A percentile compares a stretch with the other conserved stretches of the same genome.
phyloP scores from a whole-genome alignment of 306 rosid species.

The Prunus mongolica region DNA sequence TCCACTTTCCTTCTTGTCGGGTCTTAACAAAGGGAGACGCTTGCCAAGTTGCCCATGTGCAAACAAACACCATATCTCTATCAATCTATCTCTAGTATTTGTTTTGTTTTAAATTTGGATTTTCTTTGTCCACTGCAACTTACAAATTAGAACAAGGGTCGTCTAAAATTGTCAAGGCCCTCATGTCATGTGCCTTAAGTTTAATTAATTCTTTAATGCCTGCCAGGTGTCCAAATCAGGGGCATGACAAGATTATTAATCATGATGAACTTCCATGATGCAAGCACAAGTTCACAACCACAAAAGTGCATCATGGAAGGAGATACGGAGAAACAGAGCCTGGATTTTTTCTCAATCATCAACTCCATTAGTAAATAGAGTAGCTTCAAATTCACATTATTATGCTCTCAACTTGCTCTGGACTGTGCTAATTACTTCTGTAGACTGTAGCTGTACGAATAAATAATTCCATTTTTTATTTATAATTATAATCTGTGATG shows the following conservation, averaged over 20 bases:
- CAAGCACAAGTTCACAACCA: not conserved
- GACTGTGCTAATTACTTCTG: too few relatives aligned
- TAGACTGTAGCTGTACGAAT: too few relatives aligned
- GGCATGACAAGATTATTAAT: not conserved
- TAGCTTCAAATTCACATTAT: too few relatives aligned
- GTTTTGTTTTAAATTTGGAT: not conserved
- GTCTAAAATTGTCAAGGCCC: constrained; percentile 7
- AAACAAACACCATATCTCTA: not conserved
- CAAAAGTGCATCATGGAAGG: not conserved
- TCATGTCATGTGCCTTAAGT: constrained; percentile 8
- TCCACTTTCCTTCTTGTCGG: not conserved
- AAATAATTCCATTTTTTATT: too few relatives aligned
- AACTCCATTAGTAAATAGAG: not conserved
- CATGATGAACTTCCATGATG: constrained; percentile 5
- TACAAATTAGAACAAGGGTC: not conserved
- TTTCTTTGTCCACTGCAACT: not conserved
- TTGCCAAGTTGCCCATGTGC: constrained; percentile 28
- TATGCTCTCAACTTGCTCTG: too few relatives aligned
- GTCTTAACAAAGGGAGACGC: constrained; percentile 11
- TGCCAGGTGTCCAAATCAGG: not conserved
- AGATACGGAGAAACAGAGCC: not conserved
- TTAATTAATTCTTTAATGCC: not conserved
- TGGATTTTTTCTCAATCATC: constrained; percentile 9
- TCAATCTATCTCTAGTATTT: not conserved
- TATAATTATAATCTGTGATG: too few relatives aligned